phyloP scores from a whole-genome alignment of 192 early-diverging fungal genomes.

The Backusella parvicylindrica region DNA sequence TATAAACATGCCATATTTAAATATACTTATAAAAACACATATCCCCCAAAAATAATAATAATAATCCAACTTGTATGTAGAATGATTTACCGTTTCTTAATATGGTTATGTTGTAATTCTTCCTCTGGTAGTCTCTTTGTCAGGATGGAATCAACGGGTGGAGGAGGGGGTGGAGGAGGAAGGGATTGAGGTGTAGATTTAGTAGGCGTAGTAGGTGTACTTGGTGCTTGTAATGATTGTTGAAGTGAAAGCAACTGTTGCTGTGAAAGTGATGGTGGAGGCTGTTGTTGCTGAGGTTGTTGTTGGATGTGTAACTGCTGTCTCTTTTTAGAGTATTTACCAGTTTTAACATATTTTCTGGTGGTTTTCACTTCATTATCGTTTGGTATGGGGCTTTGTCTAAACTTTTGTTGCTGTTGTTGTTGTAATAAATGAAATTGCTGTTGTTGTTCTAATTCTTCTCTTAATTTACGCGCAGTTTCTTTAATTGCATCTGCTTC shows the following conservation, averaged over 20 bases:
- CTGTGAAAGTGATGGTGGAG: background rate
- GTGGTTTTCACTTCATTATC: constrained; percentile 38
- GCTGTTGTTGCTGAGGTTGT: background rate
- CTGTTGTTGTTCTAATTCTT: constrained; percentile 15
- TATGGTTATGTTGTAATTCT: constrained; percentile 23
- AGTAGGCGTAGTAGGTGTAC: constrained; percentile 25
- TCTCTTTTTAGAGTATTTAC: constrained; percentile 57
- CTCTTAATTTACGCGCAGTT: constrained; percentile 21
- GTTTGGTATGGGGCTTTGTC: background rate
- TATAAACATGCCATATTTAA: background rate
- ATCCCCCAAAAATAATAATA: no score
- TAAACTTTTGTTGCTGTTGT: constrained; percentile 9
- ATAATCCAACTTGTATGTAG: no score
- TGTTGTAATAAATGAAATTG: constrained; percentile 5
- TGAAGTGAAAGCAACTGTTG: constrained; percentile 8
- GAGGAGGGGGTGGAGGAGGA: background rate
- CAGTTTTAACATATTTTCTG: constrained; percentile 55
- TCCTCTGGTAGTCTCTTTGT: constrained; percentile 25
- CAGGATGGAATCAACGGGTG: constrained; percentile 1
- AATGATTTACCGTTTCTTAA: constrained; percentile 31
- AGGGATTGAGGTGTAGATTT: background rate
- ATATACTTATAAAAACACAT: no score
- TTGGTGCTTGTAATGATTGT: constrained; percentile 27
- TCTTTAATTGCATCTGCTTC: constrained; percentile 19
- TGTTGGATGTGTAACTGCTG: constrained; percentile 5